Evolutionary conservation across 148 eudicot species (phyloP).

Genomic region (Rhododendron ovatum): DNA sequence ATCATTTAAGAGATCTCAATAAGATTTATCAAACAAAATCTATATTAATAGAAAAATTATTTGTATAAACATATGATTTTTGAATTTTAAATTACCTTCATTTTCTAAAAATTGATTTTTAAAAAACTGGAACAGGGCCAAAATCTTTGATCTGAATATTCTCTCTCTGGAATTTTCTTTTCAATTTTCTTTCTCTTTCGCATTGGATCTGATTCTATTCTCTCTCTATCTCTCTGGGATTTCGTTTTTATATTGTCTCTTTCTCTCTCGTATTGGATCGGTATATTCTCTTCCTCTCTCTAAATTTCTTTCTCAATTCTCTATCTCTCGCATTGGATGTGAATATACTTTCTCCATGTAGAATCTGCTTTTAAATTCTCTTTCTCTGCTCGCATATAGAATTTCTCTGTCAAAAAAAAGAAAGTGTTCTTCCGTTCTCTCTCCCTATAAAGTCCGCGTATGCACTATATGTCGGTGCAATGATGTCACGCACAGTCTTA

Average conservation of each 20-base stretch:
- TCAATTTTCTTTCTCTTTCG: background rate
- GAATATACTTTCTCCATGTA: background rate
- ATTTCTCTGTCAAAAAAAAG: too few relatives aligned
- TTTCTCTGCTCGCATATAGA: too few relatives aligned
- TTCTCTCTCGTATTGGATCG: background rate
- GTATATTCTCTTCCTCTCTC: background rate
- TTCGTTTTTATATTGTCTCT: too few relatives aligned
- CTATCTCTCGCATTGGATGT: background rate
- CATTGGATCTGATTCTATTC: background rate
- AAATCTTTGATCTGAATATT: background rate
- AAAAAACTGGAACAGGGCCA: too few relatives aligned
- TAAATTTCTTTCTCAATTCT: background rate
- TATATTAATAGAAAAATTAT: too few relatives aligned
- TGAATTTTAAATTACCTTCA: too few relatives aligned
- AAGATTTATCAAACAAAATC: too few relatives aligned
- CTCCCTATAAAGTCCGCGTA: background rate
- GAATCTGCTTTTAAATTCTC: background rate
- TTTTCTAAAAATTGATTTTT: too few relatives aligned
- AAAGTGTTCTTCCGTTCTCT: background rate
- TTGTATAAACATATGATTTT: too few relatives aligned
- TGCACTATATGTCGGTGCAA: background rate
- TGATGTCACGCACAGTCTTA: background rate
- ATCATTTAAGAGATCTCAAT: too few relatives aligned
- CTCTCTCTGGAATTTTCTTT: background rate
- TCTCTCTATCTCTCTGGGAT: background rate